A percentile compares a stretch with the other conserved stretches of the same genome.
Conservation (phyloP, 371 early-diverging fungal species). For the Gilbertella persicaria region DNA sequence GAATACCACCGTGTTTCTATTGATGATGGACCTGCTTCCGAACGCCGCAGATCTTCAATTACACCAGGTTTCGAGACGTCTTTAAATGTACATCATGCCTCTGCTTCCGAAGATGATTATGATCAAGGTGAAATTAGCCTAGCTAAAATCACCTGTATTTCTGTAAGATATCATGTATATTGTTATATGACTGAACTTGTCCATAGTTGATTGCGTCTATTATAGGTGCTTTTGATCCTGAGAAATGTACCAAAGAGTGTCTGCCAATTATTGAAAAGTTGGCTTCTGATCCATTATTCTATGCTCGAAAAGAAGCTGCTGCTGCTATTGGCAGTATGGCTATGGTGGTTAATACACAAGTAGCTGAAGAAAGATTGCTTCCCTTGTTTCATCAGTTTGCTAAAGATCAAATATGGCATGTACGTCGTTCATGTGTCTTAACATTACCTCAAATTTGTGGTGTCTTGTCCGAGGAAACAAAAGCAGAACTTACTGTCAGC, state of each 20-base stretch:
- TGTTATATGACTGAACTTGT: neutral
- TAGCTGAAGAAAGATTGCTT: slow-evolving; percentile 50
- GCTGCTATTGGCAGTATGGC: slow-evolving; percentile 54
- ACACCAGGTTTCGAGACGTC: slow-evolving; percentile 32
- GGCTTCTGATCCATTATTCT: slow-evolving; percentile 52
- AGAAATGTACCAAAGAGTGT: slow-evolving; percentile 48
- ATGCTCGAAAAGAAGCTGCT: slow-evolving; percentile 64
- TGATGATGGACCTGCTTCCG: slow-evolving; percentile 11
- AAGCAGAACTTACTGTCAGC: slow-evolving; percentile 40
- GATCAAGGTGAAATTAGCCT: slow-evolving; percentile 58
- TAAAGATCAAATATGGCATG: slow-evolving; percentile 65
- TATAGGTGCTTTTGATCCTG: slow-evolving; percentile 46
- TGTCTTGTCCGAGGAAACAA: slow-evolving; percentile 47
- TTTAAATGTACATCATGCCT: slow-evolving; percentile 15
- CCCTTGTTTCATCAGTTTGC: slow-evolving; percentile 54
- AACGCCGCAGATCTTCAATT: slow-evolving; percentile 20
- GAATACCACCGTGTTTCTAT: slow-evolving; percentile 19
- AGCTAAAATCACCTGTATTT: slow-evolving; percentile 61
- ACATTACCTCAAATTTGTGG: slow-evolving; percentile 51
- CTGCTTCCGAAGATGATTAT: slow-evolving; percentile 27
- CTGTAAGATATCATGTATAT: slow-evolving; percentile 37
- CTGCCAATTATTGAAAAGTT: slow-evolving; percentile 57
- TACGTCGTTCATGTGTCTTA: slow-evolving; percentile 57
- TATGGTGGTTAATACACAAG: slow-evolving; percentile 37
- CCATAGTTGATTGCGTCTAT: slow-evolving; percentile 53